Evolutionary conservation across 1,284 basidiomycete species (phyloP).

Genomic region (Calocybe gambosa): DNA sequence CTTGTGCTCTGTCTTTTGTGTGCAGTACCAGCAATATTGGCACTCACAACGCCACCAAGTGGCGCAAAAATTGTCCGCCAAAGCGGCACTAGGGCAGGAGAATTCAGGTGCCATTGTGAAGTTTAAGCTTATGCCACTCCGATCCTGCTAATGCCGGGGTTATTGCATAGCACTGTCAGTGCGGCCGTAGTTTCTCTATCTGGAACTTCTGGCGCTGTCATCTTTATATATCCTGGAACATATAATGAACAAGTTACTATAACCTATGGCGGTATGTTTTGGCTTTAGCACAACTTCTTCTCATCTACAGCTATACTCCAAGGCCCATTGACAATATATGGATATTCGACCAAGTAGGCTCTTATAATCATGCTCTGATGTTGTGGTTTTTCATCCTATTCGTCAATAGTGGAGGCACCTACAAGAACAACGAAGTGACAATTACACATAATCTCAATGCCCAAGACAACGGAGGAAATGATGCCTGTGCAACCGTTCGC

Average conservation of each 20-base stretch:
- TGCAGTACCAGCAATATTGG: slow-evolving; percentile 1
- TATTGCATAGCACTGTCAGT: slow-evolving; percentile 17
- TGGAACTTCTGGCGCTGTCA: slow-evolving; percentile 14
- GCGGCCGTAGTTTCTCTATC: slow-evolving; percentile 20
- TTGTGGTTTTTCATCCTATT: not conserved
- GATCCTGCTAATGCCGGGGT: not conserved
- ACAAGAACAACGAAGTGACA: slow-evolving; percentile 22
- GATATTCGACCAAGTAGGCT: slow-evolving; percentile 20
- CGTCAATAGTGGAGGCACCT: slow-evolving; percentile 15
- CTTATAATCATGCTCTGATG: not conserved
- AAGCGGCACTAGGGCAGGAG: slow-evolving; percentile 18
- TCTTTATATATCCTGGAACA: slow-evolving; percentile 23
- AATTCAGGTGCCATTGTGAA: slow-evolving; percentile 12
- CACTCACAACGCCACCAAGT: slow-evolving; percentile 17
- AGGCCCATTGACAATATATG: slow-evolving; percentile 19
- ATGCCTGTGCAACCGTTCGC: slow-evolving; percentile 15
- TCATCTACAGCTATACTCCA: not conserved
- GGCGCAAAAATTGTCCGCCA: slow-evolving; percentile 22
- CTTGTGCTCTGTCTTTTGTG: slow-evolving; percentile 5
- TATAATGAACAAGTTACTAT: slow-evolving; percentile 24
- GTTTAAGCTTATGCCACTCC: not conserved
- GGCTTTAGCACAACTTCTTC: not conserved
- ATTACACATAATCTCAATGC: slow-evolving; percentile 24
- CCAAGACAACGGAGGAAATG: slow-evolving; percentile 19
- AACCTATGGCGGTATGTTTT: slow-evolving; percentile 12